Evolutionary conservation across 2,329 filamentous ascomycete genomes (phyloP), one percentile per base, ranked within the genome.

Genomic region (Cercospora sesami): DNA sequence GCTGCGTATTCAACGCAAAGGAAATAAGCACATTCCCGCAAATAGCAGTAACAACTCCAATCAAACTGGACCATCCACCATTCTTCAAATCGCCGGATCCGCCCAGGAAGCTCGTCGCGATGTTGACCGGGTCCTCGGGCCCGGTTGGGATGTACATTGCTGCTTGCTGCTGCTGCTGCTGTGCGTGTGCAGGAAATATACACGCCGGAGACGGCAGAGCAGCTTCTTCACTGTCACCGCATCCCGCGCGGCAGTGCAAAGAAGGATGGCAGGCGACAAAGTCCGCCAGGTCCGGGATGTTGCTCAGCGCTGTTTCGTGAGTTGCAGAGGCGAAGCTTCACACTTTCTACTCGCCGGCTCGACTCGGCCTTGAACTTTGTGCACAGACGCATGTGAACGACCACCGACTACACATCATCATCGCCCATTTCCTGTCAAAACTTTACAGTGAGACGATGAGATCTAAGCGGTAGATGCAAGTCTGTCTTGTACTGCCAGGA

Each of bases 11-110:
- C 69, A 99, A 87, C 12, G 95, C 95, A 71, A 99, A 89, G 0
- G 94, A 96, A 73, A 99, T 98, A 63, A 99, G 86, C 36, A 97
- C 84, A 76, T 99, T 99, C 65, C 95, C 95, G 62, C 91, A 86
- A 75, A 99, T 96, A 61, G 95, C 94, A 2, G 94, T 96, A 64
- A 94, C 81, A 76, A 99, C 97, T 74, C 95, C 95, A 77, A 99
- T 98, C 64, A 98, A 84, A 28, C 93, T 96, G 58, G 93, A 96
- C 94, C 94, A 98, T 71, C 79, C 79, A 69, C 80, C 80, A 48
- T 65, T 70, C 66, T 70, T 69, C 33, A 58, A 31, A n/a, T 57
- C 45, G 26, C 61, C 63, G 45, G 63, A 48, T 33, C 58, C 51
- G 21, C 58, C 66, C 26, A 33, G 33, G 48, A 62, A 69, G 60